Conservation (phyloP, 441 rosid species). For the Heliophila coronopifolia region DNA sequence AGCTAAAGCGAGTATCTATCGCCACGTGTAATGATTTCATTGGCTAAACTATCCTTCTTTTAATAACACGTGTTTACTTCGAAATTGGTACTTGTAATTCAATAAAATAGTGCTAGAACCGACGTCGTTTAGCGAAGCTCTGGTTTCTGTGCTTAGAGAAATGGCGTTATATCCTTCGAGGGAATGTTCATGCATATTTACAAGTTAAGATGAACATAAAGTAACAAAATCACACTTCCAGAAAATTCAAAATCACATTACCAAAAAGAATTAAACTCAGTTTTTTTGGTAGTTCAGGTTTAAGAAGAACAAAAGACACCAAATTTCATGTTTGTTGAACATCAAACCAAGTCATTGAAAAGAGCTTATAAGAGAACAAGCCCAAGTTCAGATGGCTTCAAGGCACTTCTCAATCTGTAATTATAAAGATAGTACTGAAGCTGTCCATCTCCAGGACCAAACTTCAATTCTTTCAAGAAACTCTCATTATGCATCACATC, state of each 20-base stretch:
- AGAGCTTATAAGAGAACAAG: slow-evolving; percentile 70
- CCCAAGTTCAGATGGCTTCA: slow-evolving; percentile 75
- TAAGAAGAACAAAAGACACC: not conserved
- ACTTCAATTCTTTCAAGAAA: slow-evolving; percentile 80
- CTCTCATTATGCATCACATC: slow-evolving; percentile 87
- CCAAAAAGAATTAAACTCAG: slow-evolving; percentile 27
- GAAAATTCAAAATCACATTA: slow-evolving; percentile 21
- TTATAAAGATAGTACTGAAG: slow-evolving; percentile 90
- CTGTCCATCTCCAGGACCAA: slow-evolving; percentile 94
- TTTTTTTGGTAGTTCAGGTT: too few species aligned
- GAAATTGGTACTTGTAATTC: not conserved
- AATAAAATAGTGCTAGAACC: too few species aligned
- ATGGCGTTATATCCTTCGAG: too few species aligned
- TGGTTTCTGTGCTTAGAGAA: too few species aligned
- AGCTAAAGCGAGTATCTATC: not conserved
- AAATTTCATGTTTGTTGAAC: slow-evolving; percentile 11
- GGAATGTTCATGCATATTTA: too few species aligned
- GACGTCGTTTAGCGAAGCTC: not conserved
- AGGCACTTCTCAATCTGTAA: slow-evolving; percentile 47
- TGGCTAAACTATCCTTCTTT: not conserved
- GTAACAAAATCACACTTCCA: too few species aligned
- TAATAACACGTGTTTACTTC: not conserved
- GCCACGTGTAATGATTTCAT: slow-evolving; percentile 12
- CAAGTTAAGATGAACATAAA: too few species aligned
- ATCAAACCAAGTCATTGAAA: slow-evolving; percentile 13